Base-by-base conservation (phyloP, 108 stramenopile species). In the Skeletonema tropicum region DNA sequence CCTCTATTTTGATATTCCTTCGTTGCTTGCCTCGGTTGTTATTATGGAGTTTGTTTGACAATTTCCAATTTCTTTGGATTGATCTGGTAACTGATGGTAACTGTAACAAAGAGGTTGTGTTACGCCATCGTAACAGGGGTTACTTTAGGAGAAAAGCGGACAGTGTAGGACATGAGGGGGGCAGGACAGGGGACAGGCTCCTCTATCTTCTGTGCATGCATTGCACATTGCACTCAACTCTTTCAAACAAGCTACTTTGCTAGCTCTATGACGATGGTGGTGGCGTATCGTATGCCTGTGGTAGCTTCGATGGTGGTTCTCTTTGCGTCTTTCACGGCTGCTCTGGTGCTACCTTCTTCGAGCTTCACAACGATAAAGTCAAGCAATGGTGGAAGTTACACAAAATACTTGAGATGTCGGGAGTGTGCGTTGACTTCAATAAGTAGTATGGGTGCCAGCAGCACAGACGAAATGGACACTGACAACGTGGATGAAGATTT, bases 401-500 rank as follows among this genome's bases (percentile, higher is more conserved):
- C n/a, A 49, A 49, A 49, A 55, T 25, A 55, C 42, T 21, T 55
- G 23, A 23, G 52, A 23, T 25, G 3, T 25, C 19, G 52, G 17
- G 52, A 55, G 9, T 55, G 19, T 55, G 52, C 21, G 52, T 55
- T 55, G 23, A 15, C 23, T 23, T 3, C 17, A 6, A 49, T 19
- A 29, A 29, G 26, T 49, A 29, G 26, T 49, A 19, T 19, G n/a
- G 17, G 17, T 49, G 52, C 52, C 7, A 55, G 52, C 10, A 55
- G 52, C 55, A 23, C 8, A 19, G 33, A 69, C 36, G 68, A 69
- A 57, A 17, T 57, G 19, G 52, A 69, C 33, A 49, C 55, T 33
- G 55, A 57, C 4, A 33, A 62, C 30, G n/a, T 55, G 5, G 71
- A 72, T 32, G 48, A 72, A 3, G 71, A 72, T 62, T 63, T 72